These are phyloP conservation scores for Penicillium paneum DNA, from an alignment of 2,329 filamentous ascomycete genomes.

Conservation along the genomic window DNA sequence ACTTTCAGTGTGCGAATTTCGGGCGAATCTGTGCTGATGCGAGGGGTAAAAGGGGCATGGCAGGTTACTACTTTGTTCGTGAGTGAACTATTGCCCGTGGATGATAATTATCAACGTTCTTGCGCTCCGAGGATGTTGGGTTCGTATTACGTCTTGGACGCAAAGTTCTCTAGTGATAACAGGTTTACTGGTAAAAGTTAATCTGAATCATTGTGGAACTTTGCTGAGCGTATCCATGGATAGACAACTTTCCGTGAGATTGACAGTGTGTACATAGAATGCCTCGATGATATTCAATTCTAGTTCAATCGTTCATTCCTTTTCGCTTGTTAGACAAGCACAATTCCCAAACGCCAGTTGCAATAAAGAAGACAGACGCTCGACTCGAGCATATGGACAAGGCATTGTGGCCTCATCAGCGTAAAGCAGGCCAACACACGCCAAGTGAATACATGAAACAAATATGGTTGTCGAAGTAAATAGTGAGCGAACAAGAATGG, in stretches of 20 bases:
- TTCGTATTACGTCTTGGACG: slow-evolving; percentile 25
- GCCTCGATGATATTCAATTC: neutral
- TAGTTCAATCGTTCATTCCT: neutral
- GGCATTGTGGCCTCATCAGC: slow-evolving; percentile 1
- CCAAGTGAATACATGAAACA: neutral
- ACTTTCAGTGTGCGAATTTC: neutral
- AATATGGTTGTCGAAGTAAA: neutral
- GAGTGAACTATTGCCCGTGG: slow-evolving; percentile 20
- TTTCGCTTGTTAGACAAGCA: neutral
- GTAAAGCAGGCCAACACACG: slow-evolving; percentile 4
- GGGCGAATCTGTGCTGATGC: slow-evolving; percentile 19
- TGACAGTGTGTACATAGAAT: neutral
- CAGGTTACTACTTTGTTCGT: slow-evolving; percentile 26
- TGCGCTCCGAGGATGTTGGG: slow-evolving; percentile 11
- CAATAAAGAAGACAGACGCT: slow-evolving; percentile 1
- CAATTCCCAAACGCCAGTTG: neutral
- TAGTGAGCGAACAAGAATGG: neutral
- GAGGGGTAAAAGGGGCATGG: slow-evolving; percentile 1
- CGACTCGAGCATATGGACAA: neutral
- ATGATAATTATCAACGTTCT: slow-evolving; percentile 12
- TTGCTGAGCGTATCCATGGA: slow-evolving; percentile 16
- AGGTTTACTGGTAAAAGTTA: slow-evolving; percentile 14
- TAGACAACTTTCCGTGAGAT: neutral
- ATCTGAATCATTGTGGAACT: slow-evolving; percentile 20
- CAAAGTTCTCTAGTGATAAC: slow-evolving; percentile 17